Evolutionary conservation across 345 rosid species (phyloP), one percentile per base, ranked within the genome.

Genomic region (Cardiospermum halicacabum): DNA sequence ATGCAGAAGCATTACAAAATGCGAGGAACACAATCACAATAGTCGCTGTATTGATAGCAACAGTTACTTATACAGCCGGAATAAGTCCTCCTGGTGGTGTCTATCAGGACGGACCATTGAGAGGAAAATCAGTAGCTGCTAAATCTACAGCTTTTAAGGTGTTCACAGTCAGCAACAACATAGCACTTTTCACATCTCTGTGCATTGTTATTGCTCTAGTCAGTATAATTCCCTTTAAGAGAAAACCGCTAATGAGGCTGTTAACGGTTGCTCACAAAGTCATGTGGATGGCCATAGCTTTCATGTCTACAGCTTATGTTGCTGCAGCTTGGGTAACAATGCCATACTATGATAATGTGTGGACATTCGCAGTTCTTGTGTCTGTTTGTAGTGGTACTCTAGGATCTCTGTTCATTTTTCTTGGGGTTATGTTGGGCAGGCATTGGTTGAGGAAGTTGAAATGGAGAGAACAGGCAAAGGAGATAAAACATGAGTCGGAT

Each of bases 141-240:
- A 64, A 55, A 75, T 60, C 36, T 8, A 3, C 47, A 13, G 76
- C 84, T 55, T 80, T 80, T 43, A 67, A 58, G 50, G 53, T 72
- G 8, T 75, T 81, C 59, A 27, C 60, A 1, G 21, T 77, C 36
- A 56, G 78, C 69, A 75, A 77, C 72, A 77, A 62, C 71, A 65
- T 80, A 4, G 78, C 82, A 0, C 66, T 81, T 62, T 81, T 73
- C 66, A 65, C 78, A 58, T 73, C 80, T 7, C 36, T 75, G 22
- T 54, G 78, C 47, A 66, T 75, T 28, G 78, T 68, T 18, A 47
- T 73, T 15, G 71, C 68, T 73, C 73, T 71, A 62, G n/a, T 66
- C 2, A 73, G 71, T 60, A 53, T 78, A 32, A 63, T 75, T 4
- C 73, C 80, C 0, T 78, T 69, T 10, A 45, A 5, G 8, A 61